Evolutionary conservation across 2,329 filamentous ascomycete genomes (phyloP).

Genomic region (Harringtonia lauricola): DNA sequence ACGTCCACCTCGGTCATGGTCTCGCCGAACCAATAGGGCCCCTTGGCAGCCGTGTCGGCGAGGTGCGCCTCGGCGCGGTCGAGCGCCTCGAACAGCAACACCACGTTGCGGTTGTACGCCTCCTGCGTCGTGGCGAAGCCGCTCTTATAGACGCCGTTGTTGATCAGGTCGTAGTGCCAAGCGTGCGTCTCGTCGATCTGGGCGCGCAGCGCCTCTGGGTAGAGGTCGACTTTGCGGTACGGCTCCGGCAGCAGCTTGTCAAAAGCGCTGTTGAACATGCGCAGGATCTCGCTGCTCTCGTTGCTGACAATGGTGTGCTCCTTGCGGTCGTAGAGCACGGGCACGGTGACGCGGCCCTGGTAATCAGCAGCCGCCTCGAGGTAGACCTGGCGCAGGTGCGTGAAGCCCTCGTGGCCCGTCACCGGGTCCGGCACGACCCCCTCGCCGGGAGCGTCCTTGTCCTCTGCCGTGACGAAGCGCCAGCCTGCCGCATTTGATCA

Average conservation of each 20-base stretch:
- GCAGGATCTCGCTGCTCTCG: conserved; percentile 84
- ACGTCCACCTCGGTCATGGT: conserved; percentile 74
- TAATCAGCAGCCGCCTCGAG: conserved; percentile 64
- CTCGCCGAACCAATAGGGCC: conserved; percentile 66
- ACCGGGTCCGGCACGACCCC: conserved; percentile 59
- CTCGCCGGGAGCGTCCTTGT: conserved; percentile 41
- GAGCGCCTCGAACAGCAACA: conserved; percentile 61
- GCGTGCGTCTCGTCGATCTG: conserved; percentile 68
- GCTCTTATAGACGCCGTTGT: conserved; percentile 62
- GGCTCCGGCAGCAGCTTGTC: conserved; percentile 54
- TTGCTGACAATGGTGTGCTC: conserved; percentile 73
- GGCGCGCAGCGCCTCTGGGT: conserved; percentile 49
- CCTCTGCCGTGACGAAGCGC: conserved; percentile 64
- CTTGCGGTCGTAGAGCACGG: conserved; percentile 74
- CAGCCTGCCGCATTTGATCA: conserved; percentile 53
- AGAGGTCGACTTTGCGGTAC: conserved; percentile 52
- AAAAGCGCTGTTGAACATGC: conserved; percentile 79
- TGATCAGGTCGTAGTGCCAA: conserved; percentile 70
- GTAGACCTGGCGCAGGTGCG: conserved; percentile 68
- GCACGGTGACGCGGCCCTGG: conserved; percentile 73
- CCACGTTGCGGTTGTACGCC: conserved; percentile 69
- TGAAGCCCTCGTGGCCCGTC: conserved; percentile 57
- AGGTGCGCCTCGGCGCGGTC: conserved; percentile 69
- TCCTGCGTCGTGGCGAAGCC: conserved; percentile 79
- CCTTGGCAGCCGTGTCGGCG: conserved; percentile 19